Evolutionary conservation across 2,329 filamentous ascomycete genomes (phyloP).

Genomic region (Fusarium anguioides): DNA sequence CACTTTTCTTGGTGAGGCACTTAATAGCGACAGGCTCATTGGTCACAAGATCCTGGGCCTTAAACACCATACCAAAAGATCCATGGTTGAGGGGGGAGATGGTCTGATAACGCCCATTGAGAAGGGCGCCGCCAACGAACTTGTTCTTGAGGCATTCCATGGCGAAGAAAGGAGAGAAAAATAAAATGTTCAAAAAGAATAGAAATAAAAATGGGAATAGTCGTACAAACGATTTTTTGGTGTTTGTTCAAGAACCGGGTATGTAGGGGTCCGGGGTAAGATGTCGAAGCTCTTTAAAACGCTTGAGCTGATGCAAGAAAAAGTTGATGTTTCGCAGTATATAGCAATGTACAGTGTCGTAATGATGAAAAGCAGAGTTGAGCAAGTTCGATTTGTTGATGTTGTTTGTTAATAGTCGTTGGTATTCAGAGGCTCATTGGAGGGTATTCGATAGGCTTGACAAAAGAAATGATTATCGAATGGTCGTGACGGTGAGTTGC

Average conservation of each 20-base stretch:
- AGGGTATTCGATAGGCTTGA: conserved; percentile 49
- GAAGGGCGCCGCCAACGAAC: conserved; percentile 81
- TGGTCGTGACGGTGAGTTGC: conserved; percentile 47
- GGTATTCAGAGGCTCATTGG: conserved; percentile 58
- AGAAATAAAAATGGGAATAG: conserved; percentile 39
- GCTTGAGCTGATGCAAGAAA: conserved; percentile 32
- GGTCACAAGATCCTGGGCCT: conserved; percentile 82
- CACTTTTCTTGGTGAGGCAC: conserved; percentile 86
- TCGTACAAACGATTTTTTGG: conserved; percentile 47
- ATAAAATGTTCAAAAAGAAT: conserved; percentile 28
- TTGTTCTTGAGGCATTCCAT: conserved; percentile 90
- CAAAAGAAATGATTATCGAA: conserved; percentile 53
- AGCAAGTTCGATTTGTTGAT: conserved; percentile 40
- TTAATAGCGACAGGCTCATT: conserved; percentile 92
- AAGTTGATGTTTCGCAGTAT: conserved; percentile 37
- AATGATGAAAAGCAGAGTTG: conserved; percentile 40
- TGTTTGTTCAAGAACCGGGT: conserved; percentile 35
- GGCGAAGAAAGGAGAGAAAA: conserved; percentile 29
- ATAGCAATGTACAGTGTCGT: conserved; percentile 51
- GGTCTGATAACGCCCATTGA: conserved; percentile 90
- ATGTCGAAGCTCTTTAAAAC: conserved; percentile 29
- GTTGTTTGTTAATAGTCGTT: conserved; percentile 47
- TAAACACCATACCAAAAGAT: conserved; percentile 98
- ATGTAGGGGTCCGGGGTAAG: conserved; percentile 17
- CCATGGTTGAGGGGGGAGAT: conserved; percentile 97